A percentile compares a stretch with the other conserved stretches of the same genome.
phyloP scores from a whole-genome alignment of 2,329 filamentous ascomycete genomes.

The Colletotrichum cuscutae region DNA sequence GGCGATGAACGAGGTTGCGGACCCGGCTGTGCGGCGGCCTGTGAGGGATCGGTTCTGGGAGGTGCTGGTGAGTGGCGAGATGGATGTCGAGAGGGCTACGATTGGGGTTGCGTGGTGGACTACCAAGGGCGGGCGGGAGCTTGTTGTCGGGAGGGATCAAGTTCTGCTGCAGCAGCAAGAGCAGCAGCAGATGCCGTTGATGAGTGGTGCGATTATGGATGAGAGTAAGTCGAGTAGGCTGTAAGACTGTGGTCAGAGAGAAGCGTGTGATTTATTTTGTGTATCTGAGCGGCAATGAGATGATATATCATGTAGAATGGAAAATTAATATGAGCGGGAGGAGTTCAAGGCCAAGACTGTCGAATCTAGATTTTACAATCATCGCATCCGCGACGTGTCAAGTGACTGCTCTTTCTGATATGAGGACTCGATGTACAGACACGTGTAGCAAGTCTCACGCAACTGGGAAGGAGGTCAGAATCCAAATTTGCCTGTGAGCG shows the following conservation, averaged over 20 bases:
- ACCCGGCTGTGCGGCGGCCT: constrained; percentile 69
- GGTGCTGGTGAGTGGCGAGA: constrained; percentile 81
- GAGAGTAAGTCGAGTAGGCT: constrained; percentile 48
- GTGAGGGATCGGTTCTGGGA: constrained; percentile 83
- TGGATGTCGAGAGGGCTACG: constrained; percentile 86
- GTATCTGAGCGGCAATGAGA: background rate
- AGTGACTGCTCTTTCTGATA: background rate
- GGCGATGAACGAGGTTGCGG: constrained; percentile 71
- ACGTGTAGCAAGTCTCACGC: background rate
- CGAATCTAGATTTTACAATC: too few species aligned
- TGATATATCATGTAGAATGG: background rate
- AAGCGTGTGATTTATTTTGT: background rate
- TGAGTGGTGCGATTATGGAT: constrained; percentile 64
- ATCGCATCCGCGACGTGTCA: background rate
- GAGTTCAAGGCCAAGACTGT: background rate
- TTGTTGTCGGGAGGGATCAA: constrained; percentile 49
- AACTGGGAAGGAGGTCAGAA: too few species aligned
- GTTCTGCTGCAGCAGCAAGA: background rate
- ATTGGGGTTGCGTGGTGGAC: constrained; percentile 91
- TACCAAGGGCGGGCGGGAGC: constrained; percentile 62
- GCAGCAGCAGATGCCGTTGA: constrained; percentile 48
- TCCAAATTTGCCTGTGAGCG: background rate
- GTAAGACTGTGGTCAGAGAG: constrained; percentile 38
- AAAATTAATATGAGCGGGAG: background rate
- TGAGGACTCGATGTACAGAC: background rate